Percentiles rank a stretch among this genome's conserved stretches.
These are phyloP conservation scores for Botrytis paeoniae DNA, from an alignment of 2,329 filamentous ascomycete genomes.

Conservation along the genomic window DNA sequence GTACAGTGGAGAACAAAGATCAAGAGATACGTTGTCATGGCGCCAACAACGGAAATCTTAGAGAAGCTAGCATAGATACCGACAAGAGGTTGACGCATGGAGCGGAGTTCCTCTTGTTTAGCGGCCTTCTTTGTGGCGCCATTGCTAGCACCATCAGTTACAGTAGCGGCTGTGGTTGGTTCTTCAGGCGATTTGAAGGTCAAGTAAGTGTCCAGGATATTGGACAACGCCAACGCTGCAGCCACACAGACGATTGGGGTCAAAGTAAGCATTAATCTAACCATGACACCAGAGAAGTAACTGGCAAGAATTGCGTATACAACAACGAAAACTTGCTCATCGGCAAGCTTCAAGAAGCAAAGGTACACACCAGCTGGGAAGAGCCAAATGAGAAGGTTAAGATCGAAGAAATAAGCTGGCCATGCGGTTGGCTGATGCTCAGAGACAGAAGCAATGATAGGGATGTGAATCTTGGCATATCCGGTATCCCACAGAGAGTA, in stretches of 20 bases:
- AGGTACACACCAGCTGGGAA: conserved; percentile 98
- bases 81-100: conserved; percentile 68
- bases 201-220: conserved; percentile 85
- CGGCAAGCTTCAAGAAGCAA: conserved; percentile 89
- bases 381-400: conserved; percentile 98
- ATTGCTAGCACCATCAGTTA: conserved; percentile 40
- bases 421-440: conserved; percentile 98
- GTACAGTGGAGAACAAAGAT: conserved; percentile 97
- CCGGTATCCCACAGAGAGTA: conserved; percentile 99
- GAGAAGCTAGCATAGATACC: conserved; percentile 81
- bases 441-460: conserved; percentile 98
- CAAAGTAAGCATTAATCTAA: conserved; percentile 95
- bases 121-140: conserved; percentile 49
- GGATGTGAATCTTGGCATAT: conserved; percentile 98
- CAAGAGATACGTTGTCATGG: conserved; percentile 75
- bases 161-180: conserved; percentile 43
- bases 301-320: conserved; percentile 96
- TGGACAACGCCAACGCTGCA: conserved; percentile 82
- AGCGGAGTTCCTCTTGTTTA: conserved; percentile 60
- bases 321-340: conserved; percentile 97
- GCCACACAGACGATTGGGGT: conserved; percentile 96
- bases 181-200: conserved; percentile 59
- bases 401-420: conserved; percentile 98
- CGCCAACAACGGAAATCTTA: conserved; percentile 72
- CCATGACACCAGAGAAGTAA: conserved; percentile 99